Conservation (phyloP, 2,329 filamentous ascomycete species). For the Rutstroemia sp. region DNA sequence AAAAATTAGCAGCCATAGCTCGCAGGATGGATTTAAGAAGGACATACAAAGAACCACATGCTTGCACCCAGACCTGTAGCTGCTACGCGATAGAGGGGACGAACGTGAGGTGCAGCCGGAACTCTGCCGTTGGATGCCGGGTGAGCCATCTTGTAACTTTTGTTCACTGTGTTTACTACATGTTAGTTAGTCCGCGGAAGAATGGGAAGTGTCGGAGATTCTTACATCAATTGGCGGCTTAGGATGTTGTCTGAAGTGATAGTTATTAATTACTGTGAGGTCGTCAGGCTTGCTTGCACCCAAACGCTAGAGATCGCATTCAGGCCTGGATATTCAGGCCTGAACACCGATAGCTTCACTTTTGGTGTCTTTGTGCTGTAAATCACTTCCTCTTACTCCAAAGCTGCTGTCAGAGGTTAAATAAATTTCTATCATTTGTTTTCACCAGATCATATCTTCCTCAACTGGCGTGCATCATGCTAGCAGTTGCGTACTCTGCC, state of each 20-base stretch:
- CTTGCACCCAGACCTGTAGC: slow-evolving; percentile 84
- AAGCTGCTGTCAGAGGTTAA: background rate
- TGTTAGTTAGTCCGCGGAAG: background rate
- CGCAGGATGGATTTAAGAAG: background rate
- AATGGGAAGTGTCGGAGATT: background rate
- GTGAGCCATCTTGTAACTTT: slow-evolving; percentile 35
- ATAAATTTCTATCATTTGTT: background rate
- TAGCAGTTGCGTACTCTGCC: background rate
- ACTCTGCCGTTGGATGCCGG: no score
- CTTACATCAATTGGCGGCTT: background rate
- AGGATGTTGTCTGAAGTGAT: background rate
- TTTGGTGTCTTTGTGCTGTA: slow-evolving; percentile 1
- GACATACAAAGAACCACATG: slow-evolving; percentile 98
- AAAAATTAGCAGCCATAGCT: slow-evolving; percentile 10
- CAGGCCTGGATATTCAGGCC: background rate
- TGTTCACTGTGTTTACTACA: background rate
- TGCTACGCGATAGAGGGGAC: slow-evolving; percentile 72
- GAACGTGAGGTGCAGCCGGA: slow-evolving; percentile 46
- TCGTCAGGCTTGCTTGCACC: no score
- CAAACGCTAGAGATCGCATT: background rate
- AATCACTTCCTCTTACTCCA: slow-evolving; percentile 1
- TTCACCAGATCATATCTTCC: background rate
- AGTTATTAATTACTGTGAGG: background rate
- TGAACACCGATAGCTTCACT: background rate
- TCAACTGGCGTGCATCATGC: background rate